Evolutionary conservation across 768 basidiomycete species (phyloP).

Genomic region (Calocybe indica): DNA sequence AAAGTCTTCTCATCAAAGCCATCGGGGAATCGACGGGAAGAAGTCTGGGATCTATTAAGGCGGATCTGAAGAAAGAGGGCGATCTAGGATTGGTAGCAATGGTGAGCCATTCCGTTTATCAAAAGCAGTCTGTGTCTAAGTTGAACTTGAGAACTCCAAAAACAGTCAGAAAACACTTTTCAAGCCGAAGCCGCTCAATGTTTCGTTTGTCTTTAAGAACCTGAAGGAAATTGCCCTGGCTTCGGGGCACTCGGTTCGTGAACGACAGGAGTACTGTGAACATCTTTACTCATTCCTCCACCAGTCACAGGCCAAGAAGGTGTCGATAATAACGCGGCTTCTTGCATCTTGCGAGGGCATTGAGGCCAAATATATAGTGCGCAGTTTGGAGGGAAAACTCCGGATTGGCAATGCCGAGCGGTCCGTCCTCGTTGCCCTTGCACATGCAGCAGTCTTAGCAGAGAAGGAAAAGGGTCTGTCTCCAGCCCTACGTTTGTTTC

Average conservation of each 20-base stretch:
- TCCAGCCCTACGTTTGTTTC: background rate
- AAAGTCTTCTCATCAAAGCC: conserved; percentile 89
- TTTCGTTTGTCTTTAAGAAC: conserved; percentile 86
- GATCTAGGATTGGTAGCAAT: conserved; percentile 96
- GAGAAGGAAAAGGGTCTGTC: conserved; percentile 50
- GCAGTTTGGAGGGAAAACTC: conserved; percentile 93
- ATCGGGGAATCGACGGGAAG: conserved; percentile 96
- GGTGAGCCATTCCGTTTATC: conserved; percentile 36
- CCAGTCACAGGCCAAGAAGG: conserved; percentile 95
- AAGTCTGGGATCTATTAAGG: conserved; percentile 73
- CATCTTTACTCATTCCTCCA: conserved; percentile 1
- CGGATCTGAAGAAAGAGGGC: conserved; percentile 90
- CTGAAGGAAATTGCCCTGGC: conserved; percentile 87
- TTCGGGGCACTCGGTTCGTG: conserved; percentile 67
- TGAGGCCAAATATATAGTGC: conserved; percentile 96
- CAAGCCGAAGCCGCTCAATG: conserved; percentile 87
- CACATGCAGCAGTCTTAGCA: conserved; percentile 83
- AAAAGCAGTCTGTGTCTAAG: conserved; percentile 1
- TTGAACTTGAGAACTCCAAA: conserved; percentile 69
- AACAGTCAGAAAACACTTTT: conserved; percentile 90
- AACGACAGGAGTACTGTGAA: background rate
- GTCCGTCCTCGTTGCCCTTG: conserved; percentile 90
- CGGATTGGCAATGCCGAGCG: conserved; percentile 96
- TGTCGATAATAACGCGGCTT: conserved; percentile 89
- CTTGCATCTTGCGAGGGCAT: conserved; percentile 86